phyloP scores from a whole-genome alignment of 2,329 filamentous ascomycete genomes.

The Calonectria pseudoturangicola region DNA sequence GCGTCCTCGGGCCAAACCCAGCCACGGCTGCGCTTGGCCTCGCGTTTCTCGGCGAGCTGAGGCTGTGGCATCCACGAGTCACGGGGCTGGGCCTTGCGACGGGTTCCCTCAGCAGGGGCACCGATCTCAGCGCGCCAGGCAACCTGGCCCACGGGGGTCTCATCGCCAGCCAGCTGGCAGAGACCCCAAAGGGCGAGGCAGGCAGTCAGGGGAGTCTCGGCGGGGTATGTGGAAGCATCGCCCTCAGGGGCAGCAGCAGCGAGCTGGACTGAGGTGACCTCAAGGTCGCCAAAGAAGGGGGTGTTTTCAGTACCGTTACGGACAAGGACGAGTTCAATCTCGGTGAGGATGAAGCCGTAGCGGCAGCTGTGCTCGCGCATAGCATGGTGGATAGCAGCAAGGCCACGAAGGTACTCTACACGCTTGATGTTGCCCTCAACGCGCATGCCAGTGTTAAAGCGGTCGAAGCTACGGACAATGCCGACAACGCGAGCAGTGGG shows the following conservation, averaged over 20 bases:
- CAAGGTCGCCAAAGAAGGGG: conserved; percentile 92
- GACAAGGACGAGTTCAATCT: conserved; percentile 94
- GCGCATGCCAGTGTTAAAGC: conserved; percentile 97
- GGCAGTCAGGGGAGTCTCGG: conserved; percentile 76
- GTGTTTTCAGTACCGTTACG: conserved; percentile 83
- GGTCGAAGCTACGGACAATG: conserved; percentile 92
- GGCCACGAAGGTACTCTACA: conserved; percentile 90
- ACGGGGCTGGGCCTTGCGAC: conserved; percentile 80
- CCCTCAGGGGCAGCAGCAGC: conserved; percentile 61
- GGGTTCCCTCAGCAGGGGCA: conserved; percentile 82
- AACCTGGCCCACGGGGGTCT: conserved; percentile 72
- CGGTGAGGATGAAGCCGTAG: conserved; percentile 97
- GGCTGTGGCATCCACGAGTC: conserved; percentile 86
- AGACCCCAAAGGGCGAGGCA: conserved; percentile 86
- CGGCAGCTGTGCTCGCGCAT: conserved; percentile 96
- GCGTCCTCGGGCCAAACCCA: conserved; percentile 87
- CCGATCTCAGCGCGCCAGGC: conserved; percentile 83
- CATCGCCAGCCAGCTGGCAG: conserved; percentile 80
- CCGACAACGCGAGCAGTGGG: conserved; percentile 80
- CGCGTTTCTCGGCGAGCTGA: conserved; percentile 83
- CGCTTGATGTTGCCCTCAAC: conserved; percentile 88
- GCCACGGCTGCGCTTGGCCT: conserved; percentile 82
- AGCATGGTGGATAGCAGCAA: conserved; percentile 89
- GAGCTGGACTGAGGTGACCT: conserved; percentile 79
- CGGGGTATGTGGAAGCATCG: conserved; percentile 55